Evolutionary conservation across 2,329 filamentous ascomycete genomes (phyloP).

Genomic region (Penicillium sp.): DNA sequence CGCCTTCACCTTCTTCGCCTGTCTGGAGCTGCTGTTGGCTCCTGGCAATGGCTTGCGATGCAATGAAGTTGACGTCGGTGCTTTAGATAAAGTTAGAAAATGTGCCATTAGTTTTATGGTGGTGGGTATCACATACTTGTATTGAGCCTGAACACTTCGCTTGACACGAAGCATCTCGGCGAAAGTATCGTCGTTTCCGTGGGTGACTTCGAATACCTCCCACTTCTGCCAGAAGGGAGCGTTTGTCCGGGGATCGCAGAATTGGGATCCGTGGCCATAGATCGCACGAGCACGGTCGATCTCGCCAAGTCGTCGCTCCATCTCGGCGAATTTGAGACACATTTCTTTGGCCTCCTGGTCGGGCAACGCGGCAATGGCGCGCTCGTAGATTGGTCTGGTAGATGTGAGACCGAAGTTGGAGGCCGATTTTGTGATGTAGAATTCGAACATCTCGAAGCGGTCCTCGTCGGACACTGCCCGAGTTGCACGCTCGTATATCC

Average conservation of each 20-base stretch:
- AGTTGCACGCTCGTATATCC: conserved; percentile 96
- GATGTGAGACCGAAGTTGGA: conserved; percentile 97
- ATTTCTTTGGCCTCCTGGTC: conserved; percentile 93
- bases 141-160: conserved; percentile 93
- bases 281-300: conserved; percentile 94
- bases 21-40: conserved; percentile 58
- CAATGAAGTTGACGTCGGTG: conserved; percentile 98
- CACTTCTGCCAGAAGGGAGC: conserved; percentile 92
- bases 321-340: conserved; percentile 98
- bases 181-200: conserved; percentile 98
- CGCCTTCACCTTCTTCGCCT: conserved; percentile 33
- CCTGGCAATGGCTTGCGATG: conserved; percentile 85
- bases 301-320: conserved; percentile 87
- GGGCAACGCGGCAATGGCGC: conserved; percentile 87
- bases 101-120: neutral
- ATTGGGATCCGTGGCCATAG: conserved; percentile 94
- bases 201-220: conserved; percentile 95
- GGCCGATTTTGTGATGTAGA: conserved; percentile 98
- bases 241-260: conserved; percentile 90
- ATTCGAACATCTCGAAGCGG: conserved; percentile 95
- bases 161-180: conserved; percentile 99
- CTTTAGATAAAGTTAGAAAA: conserved; percentile 43
- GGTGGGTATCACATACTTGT: conserved; percentile 61
- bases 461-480: conserved; percentile 93
- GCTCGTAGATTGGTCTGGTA: conserved; percentile 91